phyloP scores from a whole-genome alignment of 2,329 filamentous ascomycete species.

The Ustilaginoidea virens region DNA sequence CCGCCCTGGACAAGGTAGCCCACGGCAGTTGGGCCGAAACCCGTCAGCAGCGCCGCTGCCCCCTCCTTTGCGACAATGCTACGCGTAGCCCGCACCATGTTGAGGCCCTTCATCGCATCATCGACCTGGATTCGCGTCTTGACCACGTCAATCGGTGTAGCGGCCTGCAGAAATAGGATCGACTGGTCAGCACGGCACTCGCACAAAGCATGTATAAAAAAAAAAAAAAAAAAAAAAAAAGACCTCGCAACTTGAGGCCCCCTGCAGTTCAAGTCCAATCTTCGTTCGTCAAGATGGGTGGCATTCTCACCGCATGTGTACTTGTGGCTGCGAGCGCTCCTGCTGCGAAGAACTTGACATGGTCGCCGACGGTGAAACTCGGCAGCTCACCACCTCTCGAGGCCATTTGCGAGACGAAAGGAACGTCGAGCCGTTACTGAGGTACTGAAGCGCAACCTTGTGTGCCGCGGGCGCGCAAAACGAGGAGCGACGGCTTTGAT shows the following conservation, averaged over 20 bases:
- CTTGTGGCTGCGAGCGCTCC: conserved; percentile 35
- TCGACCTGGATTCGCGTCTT: conserved; percentile 89
- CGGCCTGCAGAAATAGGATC: conserved; percentile 21
- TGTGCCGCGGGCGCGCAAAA: no score
- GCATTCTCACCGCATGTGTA: conserved; percentile 30
- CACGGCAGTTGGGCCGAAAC: conserved; percentile 71
- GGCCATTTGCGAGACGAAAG: conserved; percentile 8
- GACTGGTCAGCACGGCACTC: neutral
- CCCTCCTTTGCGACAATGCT: conserved; percentile 70
- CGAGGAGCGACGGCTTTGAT: no score
- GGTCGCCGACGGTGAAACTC: conserved; percentile 26
- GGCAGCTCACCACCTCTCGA: conserved; percentile 17
- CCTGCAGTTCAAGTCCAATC: no score
- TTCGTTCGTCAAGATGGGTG: neutral
- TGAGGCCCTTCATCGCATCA: conserved; percentile 68
- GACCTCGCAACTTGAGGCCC: no score
- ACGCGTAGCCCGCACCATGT: conserved; percentile 64
- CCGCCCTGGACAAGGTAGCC: conserved; percentile 84
- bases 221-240: neutral
- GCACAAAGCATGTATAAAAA: neutral
- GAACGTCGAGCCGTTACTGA: neutral
- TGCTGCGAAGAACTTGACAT: conserved; percentile 37
- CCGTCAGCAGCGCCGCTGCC: conserved; percentile 63
- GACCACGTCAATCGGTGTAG: conserved; percentile 50
- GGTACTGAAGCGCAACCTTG: no score